Base-by-base conservation (phyloP, 148 eudicot genomes). In the Vaccinium vitisidaea region DNA sequence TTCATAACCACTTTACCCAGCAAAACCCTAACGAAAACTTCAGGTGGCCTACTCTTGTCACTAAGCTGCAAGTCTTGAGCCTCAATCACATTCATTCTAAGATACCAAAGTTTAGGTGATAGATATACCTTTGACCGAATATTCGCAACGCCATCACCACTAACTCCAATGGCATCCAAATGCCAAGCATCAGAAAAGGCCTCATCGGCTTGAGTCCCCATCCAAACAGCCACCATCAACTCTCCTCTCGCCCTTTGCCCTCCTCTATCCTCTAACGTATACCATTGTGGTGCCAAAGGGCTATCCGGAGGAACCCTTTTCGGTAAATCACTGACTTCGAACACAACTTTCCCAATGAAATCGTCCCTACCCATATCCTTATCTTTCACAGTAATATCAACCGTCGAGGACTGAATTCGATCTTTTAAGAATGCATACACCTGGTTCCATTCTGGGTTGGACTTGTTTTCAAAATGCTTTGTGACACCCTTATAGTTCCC, bases 161-260 rank as follows among this genome's bases (percentile, higher is more conserved):
- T 80, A 9, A 86, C 90, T 48, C 75, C 85, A 0, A 87, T 78
- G 36, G 88, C 88, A 83, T 90, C 92, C 11, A 88, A 78, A 80
- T 87, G 91, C 91, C 90, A 88, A 1, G 89, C 84, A 13, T 87
- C 88, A 36, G 91, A 73, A 48, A 90, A 90, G 6, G 90, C 90
- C 73, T 90, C 90, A 77, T 90, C 91, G 0, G 91, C 89, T 84
- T 90, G 91, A 10, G 91, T 86, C 16, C 88, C 88, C 86, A 90
- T 88, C 88, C 90, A 88, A 70, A 88, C 92, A 0, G 92, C 89
- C 48, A 86, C 75, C 90, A 88, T 90, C 21, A 88, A 23, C 46
- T 84, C 86, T 27, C 88, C 89, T 32, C 83, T 80, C 58, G 75
- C 81, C 63, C 79, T 83, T 58, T 81, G 65, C 48, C 91, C 91